These are phyloP conservation scores for Solanum sitiens DNA, from an alignment of 257 asterid genomes.

Conservation along the genomic window DNA sequence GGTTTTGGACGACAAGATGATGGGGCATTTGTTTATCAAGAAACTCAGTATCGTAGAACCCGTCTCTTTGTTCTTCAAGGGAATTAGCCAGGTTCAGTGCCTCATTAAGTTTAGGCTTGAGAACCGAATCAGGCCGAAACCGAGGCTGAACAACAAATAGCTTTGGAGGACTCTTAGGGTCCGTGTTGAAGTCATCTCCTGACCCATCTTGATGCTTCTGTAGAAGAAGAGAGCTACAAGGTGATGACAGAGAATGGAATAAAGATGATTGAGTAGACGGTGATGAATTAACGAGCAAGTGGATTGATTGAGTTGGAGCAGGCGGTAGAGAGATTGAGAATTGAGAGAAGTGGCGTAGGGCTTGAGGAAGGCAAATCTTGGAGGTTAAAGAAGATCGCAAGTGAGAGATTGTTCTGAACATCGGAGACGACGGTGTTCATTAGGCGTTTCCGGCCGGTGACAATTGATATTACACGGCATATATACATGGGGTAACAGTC, in stretches of 20 bases:
- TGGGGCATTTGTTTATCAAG: conserved; percentile 56
- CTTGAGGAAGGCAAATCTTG: background rate
- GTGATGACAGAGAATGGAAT: background rate
- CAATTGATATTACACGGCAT: background rate
- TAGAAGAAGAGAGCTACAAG: background rate
- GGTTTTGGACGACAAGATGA: conserved; percentile 85
- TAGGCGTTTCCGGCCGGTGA: background rate
- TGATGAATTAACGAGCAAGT: background rate
- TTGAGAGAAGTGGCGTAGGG: background rate
- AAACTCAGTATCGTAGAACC: conserved; percentile 42
- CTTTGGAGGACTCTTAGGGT: conserved; percentile 49
- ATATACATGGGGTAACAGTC: background rate
- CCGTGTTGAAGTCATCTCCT: conserved; percentile 27
- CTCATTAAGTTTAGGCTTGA: conserved; percentile 64
- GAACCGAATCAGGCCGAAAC: conserved; percentile 52
- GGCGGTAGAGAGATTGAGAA: background rate
- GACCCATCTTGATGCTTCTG: conserved; percentile 9
- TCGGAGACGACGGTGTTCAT: background rate
- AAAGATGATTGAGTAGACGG: background rate
- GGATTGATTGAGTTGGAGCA: background rate
- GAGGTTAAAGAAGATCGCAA: background rate
- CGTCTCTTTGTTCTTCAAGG: conserved; percentile 80
- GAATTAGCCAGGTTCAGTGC: conserved; percentile 84
- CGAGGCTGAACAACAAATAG: conserved; percentile 89
- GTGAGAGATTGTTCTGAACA: conserved; percentile 7